Evolutionary conservation across 768 basidiomycete genomes (phyloP).

Genomic region (Macrolepiota albuminosa): DNA sequence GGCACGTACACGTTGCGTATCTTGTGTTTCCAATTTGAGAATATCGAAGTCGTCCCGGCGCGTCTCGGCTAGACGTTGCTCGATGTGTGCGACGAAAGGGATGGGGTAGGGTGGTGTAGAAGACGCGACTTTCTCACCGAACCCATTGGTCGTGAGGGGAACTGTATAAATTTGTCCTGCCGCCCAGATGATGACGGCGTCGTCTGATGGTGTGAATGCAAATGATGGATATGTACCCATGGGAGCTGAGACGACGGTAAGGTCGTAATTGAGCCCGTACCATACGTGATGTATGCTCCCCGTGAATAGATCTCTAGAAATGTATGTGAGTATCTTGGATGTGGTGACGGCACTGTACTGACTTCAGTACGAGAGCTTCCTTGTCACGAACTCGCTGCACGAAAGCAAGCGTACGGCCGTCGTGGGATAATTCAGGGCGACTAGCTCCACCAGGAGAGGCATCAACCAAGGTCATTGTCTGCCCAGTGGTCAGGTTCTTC

Average conservation of each 20-base stretch:
- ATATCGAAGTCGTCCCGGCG: constrained; percentile 44
- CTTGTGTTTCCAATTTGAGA: constrained; percentile 45
- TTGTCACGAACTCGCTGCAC: constrained; percentile 71
- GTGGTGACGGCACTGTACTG: constrained; percentile 15
- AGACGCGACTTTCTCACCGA: constrained; percentile 46
- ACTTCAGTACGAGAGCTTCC: constrained; percentile 70
- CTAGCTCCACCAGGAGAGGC: constrained; percentile 68
- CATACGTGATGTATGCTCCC: constrained; percentile 63
- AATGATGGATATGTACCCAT: constrained; percentile 82
- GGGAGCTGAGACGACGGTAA: constrained; percentile 58
- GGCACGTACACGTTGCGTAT: constrained; percentile 52
- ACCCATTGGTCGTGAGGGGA: constrained; percentile 46
- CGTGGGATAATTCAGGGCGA: constrained; percentile 65
- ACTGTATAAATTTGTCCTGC: constrained; percentile 64
- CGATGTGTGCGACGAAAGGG: constrained; percentile 57
- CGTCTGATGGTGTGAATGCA: constrained; percentile 56
- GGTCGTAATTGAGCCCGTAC: constrained; percentile 67
- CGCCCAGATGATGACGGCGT: constrained; percentile 69
- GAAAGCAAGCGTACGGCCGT: constrained; percentile 67
- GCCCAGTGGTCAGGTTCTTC: constrained; percentile 54
- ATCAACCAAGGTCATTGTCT: constrained; percentile 47
- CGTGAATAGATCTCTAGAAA: constrained; percentile 54
- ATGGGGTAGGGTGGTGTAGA: constrained; percentile 41
- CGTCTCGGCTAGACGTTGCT: constrained; percentile 62
- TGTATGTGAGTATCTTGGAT: not conserved